These are phyloP conservation scores for Orbilia ellipsospora DNA, from an alignment of 2,329 filamentous ascomycete genomes.

Conservation along the genomic window DNA sequence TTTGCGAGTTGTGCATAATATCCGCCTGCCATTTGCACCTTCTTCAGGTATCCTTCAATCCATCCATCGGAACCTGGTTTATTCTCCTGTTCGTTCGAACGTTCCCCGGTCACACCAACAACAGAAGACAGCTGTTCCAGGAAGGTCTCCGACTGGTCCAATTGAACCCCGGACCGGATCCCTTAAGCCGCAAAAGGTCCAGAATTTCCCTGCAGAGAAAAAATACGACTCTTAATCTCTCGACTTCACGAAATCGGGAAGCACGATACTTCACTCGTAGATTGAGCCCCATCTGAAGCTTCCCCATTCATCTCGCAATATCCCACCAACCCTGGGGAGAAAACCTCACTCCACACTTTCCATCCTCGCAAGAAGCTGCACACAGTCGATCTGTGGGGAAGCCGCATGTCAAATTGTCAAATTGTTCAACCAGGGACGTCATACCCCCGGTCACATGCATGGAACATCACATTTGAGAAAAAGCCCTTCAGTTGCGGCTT, in stretches of 20 bases:
- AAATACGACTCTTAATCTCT: too few relatives aligned
- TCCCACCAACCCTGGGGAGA: too few relatives aligned
- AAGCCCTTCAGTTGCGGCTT: background rate
- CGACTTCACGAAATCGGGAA: background rate
- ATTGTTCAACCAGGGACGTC: conserved; percentile 21
- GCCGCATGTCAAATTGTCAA: conserved; percentile 16
- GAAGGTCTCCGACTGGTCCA: conserved; percentile 34
- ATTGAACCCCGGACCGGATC: background rate
- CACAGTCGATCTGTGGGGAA: conserved; percentile 1
- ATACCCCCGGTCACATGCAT: conserved; percentile 34
- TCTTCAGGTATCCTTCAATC: too few relatives aligned
- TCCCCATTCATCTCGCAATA: background rate
- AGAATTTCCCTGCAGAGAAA: background rate
- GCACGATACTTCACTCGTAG: background rate
- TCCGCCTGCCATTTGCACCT: too few relatives aligned
- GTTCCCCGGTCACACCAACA: too few relatives aligned
- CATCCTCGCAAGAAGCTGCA: background rate
- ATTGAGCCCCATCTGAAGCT: background rate
- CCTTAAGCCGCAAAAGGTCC: background rate
- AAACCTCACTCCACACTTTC: background rate
- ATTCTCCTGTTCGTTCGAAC: too few relatives aligned
- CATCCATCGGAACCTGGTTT: too few relatives aligned
- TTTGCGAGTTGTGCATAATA: too few relatives aligned
- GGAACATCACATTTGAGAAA: too few relatives aligned
- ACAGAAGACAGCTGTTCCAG: conserved; percentile 9